Evolutionary conservation across 2,329 filamentous ascomycete genomes (phyloP).

Genomic region (Whalleya microplaca): DNA sequence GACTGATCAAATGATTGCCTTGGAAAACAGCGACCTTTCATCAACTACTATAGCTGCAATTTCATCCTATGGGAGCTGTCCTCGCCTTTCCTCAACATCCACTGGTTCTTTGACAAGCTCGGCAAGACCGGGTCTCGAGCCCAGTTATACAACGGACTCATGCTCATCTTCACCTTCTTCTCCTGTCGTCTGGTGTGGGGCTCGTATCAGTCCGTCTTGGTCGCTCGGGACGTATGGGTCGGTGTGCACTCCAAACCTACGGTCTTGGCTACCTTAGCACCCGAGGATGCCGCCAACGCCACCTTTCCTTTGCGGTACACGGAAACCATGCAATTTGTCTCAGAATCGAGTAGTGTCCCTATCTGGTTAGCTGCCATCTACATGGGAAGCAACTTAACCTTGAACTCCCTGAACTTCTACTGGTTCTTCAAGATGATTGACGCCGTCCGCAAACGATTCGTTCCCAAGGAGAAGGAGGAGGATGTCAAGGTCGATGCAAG

Average conservation of each 20-base stretch:
- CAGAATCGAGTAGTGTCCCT: conserved; percentile 58
- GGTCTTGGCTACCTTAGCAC: conserved; percentile 37
- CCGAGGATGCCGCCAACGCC: conserved; percentile 37
- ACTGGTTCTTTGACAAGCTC: conserved; percentile 92
- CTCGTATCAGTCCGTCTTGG: conserved; percentile 69
- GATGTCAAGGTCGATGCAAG: conserved; percentile 21
- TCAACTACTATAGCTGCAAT: conserved; percentile 79
- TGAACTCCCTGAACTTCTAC: conserved; percentile 79
- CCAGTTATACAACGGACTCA: conserved; percentile 78
- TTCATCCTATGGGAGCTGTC: conserved; percentile 91
- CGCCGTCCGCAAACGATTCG: conserved; percentile 77
- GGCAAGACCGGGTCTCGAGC: conserved; percentile 73
- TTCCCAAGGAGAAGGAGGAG: conserved; percentile 46
- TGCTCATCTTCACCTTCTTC: conserved; percentile 76
- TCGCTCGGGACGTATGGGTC: conserved; percentile 71
- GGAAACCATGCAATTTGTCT: conserved; percentile 56
- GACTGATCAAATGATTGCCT: conserved; percentile 3
- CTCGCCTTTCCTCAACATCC: conserved; percentile 82
- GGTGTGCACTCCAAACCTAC: conserved; percentile 52
- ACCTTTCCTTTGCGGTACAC: conserved; percentile 42
- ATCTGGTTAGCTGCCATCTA: conserved; percentile 72
- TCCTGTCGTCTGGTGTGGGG: conserved; percentile 78
- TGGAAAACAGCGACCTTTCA: conserved; percentile 72
- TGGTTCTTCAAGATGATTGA: conserved; percentile 90
- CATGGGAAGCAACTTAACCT: conserved; percentile 68